Percentiles rank a stretch among this genome's conserved stretches.
phyloP scores from a whole-genome alignment of 148 eudicot genomes.

The Rhododendron griersonianum region DNA sequence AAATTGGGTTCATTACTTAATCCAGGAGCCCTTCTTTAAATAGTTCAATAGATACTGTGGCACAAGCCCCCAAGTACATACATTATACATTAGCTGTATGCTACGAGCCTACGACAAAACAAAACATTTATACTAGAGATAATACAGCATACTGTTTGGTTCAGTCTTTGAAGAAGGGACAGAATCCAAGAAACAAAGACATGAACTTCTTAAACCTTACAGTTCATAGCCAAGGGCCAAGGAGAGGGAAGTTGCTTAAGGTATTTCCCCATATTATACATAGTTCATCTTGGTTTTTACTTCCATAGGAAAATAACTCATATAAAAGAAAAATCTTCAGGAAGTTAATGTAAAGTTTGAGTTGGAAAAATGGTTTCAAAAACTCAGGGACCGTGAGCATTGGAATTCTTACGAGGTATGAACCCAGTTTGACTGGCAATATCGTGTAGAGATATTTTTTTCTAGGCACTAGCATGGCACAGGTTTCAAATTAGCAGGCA shows the following conservation, averaged over 20 bases:
- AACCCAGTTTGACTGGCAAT: neutral
- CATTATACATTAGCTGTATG: neutral
- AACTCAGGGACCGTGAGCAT: neutral
- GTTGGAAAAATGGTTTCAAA: neutral
- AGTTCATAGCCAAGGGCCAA: too few species aligned
- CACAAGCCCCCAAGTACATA: neutral
- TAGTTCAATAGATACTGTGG: neutral
- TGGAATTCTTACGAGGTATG: neutral
- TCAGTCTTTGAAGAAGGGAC: neutral
- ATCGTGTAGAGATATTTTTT: neutral
- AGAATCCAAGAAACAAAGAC: constrained; percentile 7
- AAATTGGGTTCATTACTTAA: neutral
- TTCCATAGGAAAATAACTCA: too few species aligned
- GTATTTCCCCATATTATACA: too few species aligned
- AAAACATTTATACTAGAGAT: neutral
- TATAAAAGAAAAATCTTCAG: too few species aligned
- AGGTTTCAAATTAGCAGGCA: neutral
- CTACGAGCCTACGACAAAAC: neutral
- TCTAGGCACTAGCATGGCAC: neutral
- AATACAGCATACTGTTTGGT: neutral
- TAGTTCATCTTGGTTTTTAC: too few species aligned
- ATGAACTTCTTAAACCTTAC: too few species aligned
- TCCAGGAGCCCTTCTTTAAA: neutral
- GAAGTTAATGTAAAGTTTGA: neutral
- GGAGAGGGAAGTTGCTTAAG: too few species aligned